Conservation (phyloP, 1,139 yeast genomes). For the Eremothecium gossypii region DNA sequence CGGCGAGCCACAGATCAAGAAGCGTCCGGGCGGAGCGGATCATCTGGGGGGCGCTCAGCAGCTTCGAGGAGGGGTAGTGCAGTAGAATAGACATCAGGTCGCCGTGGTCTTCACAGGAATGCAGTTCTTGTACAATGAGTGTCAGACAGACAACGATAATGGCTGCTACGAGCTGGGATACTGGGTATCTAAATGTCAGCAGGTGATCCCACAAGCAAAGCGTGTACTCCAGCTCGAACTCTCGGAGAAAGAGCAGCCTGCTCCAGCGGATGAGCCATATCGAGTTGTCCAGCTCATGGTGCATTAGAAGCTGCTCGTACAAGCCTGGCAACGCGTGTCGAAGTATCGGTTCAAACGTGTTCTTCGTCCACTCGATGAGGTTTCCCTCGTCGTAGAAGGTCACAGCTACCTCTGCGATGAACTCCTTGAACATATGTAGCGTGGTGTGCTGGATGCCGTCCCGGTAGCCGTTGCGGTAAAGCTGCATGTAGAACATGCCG, state of each 20-base stretch:
- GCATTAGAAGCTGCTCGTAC: constrained; percentile 39
- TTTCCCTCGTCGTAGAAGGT: constrained; percentile 28
- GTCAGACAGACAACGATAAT: constrained; percentile 44
- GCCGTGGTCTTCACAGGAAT: constrained; percentile 48
- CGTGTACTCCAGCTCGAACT: constrained; percentile 43
- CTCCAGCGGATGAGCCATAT: constrained; percentile 63
- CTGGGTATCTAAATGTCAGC: constrained; percentile 28
- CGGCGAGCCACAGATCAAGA: constrained; percentile 18
- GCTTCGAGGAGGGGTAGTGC: constrained; percentile 42
- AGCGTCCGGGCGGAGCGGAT: constrained; percentile 21
- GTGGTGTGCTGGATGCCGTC: neutral
- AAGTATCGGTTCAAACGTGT: constrained; percentile 39
- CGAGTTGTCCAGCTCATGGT: constrained; percentile 47
- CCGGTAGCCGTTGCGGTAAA: constrained; percentile 24
- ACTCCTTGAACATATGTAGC: constrained; percentile 18
- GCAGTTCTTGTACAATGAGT: constrained; percentile 38
- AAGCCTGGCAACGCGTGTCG: constrained; percentile 34
- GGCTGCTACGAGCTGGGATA: constrained; percentile 40
- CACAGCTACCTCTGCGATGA: constrained; percentile 12
- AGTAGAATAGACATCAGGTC: constrained; percentile 50
- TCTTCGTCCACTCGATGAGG: constrained; percentile 29
- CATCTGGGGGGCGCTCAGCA: constrained; percentile 18
- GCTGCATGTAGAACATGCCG: constrained; percentile 47
- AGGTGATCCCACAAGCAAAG: constrained; percentile 52
- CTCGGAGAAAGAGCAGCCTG: constrained; percentile 49